Percentiles rank a stretch among this genome's conserved stretches.
These are phyloP conservation scores for Neurospora africana DNA, from an alignment of 495 filamentous ascomycete genomes.

Conservation along the genomic window DNA sequence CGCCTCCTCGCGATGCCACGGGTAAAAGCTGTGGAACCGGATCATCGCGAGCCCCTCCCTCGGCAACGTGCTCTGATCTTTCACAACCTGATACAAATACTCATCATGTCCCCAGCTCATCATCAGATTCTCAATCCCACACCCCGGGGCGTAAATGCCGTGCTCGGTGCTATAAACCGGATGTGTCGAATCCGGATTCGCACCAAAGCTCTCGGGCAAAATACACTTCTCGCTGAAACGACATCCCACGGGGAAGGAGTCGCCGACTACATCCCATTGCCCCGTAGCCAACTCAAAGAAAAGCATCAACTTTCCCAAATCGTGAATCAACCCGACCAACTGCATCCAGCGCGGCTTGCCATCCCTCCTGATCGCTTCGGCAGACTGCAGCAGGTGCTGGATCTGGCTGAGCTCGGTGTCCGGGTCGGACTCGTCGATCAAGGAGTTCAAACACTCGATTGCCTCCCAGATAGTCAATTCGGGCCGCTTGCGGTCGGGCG, in stretches of 20 bases:
- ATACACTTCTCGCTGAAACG: constrained; percentile 67
- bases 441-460: constrained; percentile 78
- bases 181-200: constrained; percentile 59
- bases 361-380: constrained; percentile 77
- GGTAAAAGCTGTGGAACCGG: constrained; percentile 81
- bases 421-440: constrained; percentile 82
- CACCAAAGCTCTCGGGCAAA: constrained; percentile 61
- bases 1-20: constrained; percentile 73
- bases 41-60: constrained; percentile 81
- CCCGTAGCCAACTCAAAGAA: constrained; percentile 74
- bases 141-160: constrained; percentile 69
- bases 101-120: constrained; percentile 90
- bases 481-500: constrained; percentile 45
- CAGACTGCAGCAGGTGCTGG: constrained; percentile 76
- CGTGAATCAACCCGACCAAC: constrained; percentile 78
- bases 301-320: constrained; percentile 70
- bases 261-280: constrained; percentile 89
- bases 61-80: constrained; percentile 67
- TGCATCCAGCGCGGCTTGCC: constrained; percentile 93
- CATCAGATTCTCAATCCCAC: constrained; percentile 76
- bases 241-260: constrained; percentile 88
- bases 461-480: constrained; percentile 82
- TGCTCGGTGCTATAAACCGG: constrained; percentile 57
- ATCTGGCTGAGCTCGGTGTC: constrained; percentile 77
- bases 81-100: constrained; percentile 76